phyloP scores from a whole-genome alignment of 306 rosid genomes.

The Astragalus glycyphyllos region DNA sequence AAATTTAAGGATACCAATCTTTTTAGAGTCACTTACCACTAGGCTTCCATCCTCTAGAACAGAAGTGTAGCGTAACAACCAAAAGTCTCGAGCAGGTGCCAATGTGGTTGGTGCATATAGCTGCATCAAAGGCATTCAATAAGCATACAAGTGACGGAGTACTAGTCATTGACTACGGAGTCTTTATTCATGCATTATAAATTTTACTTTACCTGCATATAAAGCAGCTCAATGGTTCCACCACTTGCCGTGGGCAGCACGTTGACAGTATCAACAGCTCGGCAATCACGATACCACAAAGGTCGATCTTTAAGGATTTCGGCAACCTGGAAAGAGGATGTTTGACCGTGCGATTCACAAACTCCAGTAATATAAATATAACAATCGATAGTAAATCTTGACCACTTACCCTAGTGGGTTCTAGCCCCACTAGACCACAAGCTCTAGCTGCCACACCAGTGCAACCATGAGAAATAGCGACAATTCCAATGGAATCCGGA shows the following conservation, averaged over 20 bases:
- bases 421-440: constrained; percentile 99
- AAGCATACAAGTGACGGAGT: not conserved
- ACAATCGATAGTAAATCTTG: not conserved
- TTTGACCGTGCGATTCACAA: constrained; percentile 27
- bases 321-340: constrained; percentile 70
- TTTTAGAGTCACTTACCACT: constrained; percentile 63
- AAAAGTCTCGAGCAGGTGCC: constrained; percentile 97
- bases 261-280: constrained; percentile 92
- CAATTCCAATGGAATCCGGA: constrained; percentile 99
- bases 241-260: constrained; percentile 97
- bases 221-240: constrained; percentile 99
- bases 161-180: not conserved
- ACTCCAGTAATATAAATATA: constrained; percentile 27
- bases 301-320: constrained; percentile 99
- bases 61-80: constrained; percentile 97
- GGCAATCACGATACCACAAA: constrained; percentile 97
- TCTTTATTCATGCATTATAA: not conserved
- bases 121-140: constrained; percentile 46
- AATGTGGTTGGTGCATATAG: constrained; percentile 90
- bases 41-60: constrained; percentile 95
- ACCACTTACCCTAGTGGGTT: constrained; percentile 93
- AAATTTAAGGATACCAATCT: constrained; percentile 16
- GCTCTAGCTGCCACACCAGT: constrained; percentile 99
- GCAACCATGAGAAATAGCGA: constrained; percentile 99
- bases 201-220: constrained; percentile 76